A percentile compares a stretch with the other conserved stretches of the same genome.
phyloP scores from a whole-genome alignment of 805 yeast genomes.

The Clavispora fructus region DNA sequence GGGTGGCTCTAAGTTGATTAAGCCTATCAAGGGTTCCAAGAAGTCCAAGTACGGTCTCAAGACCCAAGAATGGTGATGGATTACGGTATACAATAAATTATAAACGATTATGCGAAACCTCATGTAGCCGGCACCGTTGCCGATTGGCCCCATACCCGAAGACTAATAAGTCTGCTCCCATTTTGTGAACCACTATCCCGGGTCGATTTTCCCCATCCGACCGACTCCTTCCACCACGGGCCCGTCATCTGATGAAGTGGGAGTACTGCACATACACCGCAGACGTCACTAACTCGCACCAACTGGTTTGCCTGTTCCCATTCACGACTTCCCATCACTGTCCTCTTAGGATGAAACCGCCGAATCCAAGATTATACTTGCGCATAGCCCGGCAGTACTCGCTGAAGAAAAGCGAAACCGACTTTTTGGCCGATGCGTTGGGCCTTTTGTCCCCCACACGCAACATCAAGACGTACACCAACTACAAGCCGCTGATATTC shows the following conservation, averaged over 20 bases:
- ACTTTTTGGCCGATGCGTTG: constrained; percentile 30
- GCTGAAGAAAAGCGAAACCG: constrained; percentile 5
- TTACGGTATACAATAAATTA: background rate
- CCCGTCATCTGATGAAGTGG: too few relatives aligned
- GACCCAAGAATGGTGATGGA: constrained; percentile 66
- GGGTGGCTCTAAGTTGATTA: constrained; percentile 69
- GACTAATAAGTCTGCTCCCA: too few relatives aligned
- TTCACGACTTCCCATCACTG: too few relatives aligned
- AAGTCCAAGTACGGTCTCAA: constrained; percentile 60
- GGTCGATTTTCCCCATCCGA: too few relatives aligned
- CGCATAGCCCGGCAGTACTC: background rate
- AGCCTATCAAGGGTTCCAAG: constrained; percentile 65
- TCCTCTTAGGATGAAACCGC: background rate
- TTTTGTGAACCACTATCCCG: too few relatives aligned
- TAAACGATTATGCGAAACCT: background rate
- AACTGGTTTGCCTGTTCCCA: background rate
- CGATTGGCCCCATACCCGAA: too few relatives aligned
- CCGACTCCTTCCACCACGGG: too few relatives aligned
- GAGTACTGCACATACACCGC: too few relatives aligned
- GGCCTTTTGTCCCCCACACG: constrained; percentile 27
- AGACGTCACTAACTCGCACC: background rate
- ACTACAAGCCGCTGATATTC: constrained; percentile 31
- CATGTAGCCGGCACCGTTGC: too few relatives aligned
- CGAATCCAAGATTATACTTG: background rate
- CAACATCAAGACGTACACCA: constrained; percentile 3